These are phyloP conservation scores for Phytophthora crassamura DNA, from an alignment of 352 stramenopile genomes.

Conservation along the genomic window DNA sequence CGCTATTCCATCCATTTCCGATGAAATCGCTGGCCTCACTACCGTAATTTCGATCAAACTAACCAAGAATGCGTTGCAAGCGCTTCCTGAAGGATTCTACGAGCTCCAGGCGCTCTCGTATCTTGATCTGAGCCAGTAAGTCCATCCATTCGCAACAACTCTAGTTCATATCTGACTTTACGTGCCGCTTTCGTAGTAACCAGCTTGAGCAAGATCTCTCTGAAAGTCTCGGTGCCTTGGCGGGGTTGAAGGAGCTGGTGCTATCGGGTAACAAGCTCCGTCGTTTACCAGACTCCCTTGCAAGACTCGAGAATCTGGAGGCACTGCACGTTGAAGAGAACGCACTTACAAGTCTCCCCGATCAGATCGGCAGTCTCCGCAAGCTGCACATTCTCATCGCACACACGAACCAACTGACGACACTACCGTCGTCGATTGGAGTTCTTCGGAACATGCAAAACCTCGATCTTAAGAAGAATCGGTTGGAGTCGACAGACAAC, in stretches of 20 bases:
- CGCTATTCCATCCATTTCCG: constrained; percentile 56
- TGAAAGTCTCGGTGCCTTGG: constrained; percentile 52
- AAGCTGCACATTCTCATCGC: constrained; percentile 69
- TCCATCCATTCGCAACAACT: not conserved
- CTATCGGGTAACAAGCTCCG: constrained; percentile 70
- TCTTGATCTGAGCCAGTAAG: constrained; percentile 82
- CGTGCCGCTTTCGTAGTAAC: constrained; percentile 48
- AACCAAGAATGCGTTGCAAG: constrained; percentile 67
- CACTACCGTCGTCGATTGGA: constrained; percentile 54
- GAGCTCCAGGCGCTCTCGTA: constrained; percentile 62
- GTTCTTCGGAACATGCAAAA: constrained; percentile 61
- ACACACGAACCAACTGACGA: constrained; percentile 66
- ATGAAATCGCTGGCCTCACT: constrained; percentile 59
- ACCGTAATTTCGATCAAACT: constrained; percentile 73
- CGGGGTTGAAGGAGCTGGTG: constrained; percentile 67
- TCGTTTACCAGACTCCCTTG: constrained; percentile 60
- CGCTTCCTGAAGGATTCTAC: constrained; percentile 72
- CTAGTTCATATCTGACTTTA: not conserved
- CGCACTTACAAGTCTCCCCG: constrained; percentile 48
- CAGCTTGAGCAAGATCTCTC: constrained; percentile 62
- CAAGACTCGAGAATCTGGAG: constrained; percentile 57
- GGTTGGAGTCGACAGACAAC: constrained; percentile 51
- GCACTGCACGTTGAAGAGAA: constrained; percentile 75
- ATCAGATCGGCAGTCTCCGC: constrained; percentile 56
- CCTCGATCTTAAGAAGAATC: constrained; percentile 84